A percentile compares a stretch with the other conserved stretches of the same genome.
These are phyloP conservation scores for Suillus discolor DNA, from an alignment of 768 basidiomycete species.

Conservation along the genomic window DNA sequence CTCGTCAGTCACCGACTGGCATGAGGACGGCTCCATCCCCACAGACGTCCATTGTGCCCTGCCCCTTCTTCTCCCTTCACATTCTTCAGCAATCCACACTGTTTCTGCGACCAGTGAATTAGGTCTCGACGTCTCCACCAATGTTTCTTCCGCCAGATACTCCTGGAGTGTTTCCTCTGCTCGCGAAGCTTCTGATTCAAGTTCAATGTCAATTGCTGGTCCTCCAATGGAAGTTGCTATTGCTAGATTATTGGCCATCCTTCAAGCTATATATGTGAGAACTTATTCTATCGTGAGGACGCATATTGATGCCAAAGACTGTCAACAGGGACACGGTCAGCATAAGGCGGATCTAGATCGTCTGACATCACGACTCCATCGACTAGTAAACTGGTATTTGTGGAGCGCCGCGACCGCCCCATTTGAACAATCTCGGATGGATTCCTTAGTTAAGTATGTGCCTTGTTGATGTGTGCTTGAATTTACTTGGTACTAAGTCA, in stretches of 20 bases:
- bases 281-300: not conserved
- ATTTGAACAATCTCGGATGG: no score
- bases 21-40: not conserved
- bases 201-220: not conserved
- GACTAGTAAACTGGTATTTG: not conserved
- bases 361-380: not conserved
- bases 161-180: not conserved
- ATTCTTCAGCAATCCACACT: not conserved
- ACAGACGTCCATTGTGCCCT: not conserved
- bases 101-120: not conserved
- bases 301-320: not conserved
- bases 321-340: not conserved
- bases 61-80: not conserved
- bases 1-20: not conserved
- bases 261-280: not conserved
- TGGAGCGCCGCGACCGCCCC: not conserved
- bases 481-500: not conserved
- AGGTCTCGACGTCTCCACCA: not conserved
- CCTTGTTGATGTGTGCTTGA: not conserved
- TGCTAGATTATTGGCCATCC: not conserved
- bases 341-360: not conserved
- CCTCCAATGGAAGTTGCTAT: not conserved
- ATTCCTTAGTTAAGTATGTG: conserved; percentile 4
- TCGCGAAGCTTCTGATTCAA: not conserved
- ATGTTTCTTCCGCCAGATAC: not conserved